Conservation (phyloP, 2,329 filamentous ascomycete species). For the Talaromyces amestolkiae region DNA sequence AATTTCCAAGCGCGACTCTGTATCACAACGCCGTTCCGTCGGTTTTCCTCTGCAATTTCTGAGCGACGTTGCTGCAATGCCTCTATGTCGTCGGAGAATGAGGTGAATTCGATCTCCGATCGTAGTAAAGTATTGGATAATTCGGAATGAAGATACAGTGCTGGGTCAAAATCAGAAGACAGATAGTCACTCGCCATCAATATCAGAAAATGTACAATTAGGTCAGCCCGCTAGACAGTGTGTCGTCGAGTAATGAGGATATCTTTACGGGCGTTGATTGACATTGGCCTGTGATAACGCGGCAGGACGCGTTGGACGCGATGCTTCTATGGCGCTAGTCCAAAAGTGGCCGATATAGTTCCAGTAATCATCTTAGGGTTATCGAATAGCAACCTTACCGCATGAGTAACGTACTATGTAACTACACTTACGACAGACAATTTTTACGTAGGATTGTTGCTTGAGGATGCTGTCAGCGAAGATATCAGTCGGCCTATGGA, state of each 20-base stretch:
- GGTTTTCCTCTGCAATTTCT: conserved; percentile 28
- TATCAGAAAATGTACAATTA: background rate
- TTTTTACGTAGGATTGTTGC: background rate
- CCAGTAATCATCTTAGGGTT: background rate
- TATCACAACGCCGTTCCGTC: conserved; percentile 41
- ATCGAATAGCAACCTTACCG: background rate
- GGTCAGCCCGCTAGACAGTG: background rate
- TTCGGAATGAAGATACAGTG: conserved; percentile 51
- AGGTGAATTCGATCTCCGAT: conserved; percentile 30
- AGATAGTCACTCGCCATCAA: conserved; percentile 28
- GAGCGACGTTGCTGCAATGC: conserved; percentile 35
- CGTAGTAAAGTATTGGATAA: conserved; percentile 21
- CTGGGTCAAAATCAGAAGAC: conserved; percentile 53
- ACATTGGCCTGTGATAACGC: conserved; percentile 1
- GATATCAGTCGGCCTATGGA: background rate
- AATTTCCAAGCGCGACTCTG: conserved; percentile 44
- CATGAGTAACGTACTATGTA: too few relatives aligned
- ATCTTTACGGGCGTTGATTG: background rate
- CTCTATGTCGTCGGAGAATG: conserved; percentile 42
- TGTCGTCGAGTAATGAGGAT: background rate
- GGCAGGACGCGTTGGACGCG: conserved; percentile 18
- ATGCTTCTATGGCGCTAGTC: conserved; percentile 6
- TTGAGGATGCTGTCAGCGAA: background rate
- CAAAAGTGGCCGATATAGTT: conserved; percentile 2
- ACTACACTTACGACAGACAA: background rate